Evolutionary conservation across 805 yeast species (phyloP).

Genomic region (Candida krabiensis): DNA sequence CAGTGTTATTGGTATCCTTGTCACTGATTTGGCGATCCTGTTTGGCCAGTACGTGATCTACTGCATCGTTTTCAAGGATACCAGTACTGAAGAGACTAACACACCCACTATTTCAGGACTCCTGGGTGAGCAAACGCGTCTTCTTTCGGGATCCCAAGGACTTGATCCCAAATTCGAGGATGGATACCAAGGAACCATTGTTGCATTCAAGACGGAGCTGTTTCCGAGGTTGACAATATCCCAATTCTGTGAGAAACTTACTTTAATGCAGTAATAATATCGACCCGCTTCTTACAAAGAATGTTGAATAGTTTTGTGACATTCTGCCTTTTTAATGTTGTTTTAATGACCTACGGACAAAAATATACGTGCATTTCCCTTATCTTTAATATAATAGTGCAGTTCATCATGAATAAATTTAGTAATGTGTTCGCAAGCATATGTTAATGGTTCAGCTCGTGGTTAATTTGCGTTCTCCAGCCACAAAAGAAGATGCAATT

Average conservation of each 20-base stretch:
- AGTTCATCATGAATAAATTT: no score
- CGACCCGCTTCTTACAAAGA: no score
- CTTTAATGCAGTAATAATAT: no score
- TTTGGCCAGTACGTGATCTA: constrained; percentile 21
- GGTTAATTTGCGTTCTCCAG: no score
- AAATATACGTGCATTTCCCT: no score
- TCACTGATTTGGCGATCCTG: constrained; percentile 20
- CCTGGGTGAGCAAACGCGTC: not conserved
- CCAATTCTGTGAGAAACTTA: not conserved
- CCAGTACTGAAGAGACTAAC: not conserved
- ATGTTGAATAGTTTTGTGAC: no score
- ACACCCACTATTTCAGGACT: not conserved
- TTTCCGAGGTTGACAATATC: constrained; percentile 11
- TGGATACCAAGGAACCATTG: constrained; percentile 17
- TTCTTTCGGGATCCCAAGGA: not conserved
- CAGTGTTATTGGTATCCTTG: constrained; percentile 11
- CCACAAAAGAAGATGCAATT: no score
- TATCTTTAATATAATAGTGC: no score
- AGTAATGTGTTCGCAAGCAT: no score
- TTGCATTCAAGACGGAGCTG: constrained; percentile 17
- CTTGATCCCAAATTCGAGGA: constrained; percentile 7
- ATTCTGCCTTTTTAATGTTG: no score
- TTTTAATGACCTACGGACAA: no score
- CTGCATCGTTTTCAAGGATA: constrained; percentile 14
- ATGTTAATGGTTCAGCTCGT: no score